phyloP scores from a whole-genome alignment of 371 early-diverging fungal genomes.

The Circinella minor region DNA sequence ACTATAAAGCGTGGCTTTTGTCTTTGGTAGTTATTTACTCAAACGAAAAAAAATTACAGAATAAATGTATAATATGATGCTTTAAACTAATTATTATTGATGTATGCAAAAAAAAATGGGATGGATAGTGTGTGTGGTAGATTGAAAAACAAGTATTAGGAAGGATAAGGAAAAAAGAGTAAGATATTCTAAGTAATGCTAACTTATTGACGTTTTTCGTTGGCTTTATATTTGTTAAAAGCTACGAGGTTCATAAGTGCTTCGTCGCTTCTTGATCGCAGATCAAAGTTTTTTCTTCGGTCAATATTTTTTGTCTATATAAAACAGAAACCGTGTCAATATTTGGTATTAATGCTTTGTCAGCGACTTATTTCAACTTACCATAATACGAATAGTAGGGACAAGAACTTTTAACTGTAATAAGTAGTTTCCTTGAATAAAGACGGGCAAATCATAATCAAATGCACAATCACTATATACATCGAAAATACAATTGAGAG shows the following conservation, averaged over 20 bases:
- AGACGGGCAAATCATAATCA: constrained; percentile 87
- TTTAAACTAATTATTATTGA: constrained; percentile 6
- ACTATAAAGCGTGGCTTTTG: constrained; percentile 4
- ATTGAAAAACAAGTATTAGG: not conserved
- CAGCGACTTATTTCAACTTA: constrained; percentile 21
- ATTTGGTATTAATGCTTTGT: not conserved
- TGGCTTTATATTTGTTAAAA: constrained; percentile 85
- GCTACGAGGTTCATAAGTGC: constrained; percentile 79
- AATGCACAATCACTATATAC: constrained; percentile 84
- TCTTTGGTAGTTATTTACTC: not conserved
- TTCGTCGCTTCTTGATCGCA: constrained; percentile 84
- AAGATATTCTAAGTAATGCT: constrained; percentile 1
- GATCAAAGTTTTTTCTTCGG: constrained; percentile 67
- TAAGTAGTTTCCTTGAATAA: constrained; percentile 72
- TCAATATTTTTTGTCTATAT: constrained; percentile 69
- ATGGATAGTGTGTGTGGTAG: not conserved
- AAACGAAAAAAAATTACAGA: not conserved
- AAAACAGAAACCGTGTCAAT: constrained; percentile 13
- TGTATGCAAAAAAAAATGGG: constrained; percentile 9
- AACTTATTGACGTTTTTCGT: constrained; percentile 32
- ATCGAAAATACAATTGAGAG: constrained; percentile 85
- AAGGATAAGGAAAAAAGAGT: not conserved
- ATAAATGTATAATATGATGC: not conserved
- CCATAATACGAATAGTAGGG: constrained; percentile 54
- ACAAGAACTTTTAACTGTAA: constrained; percentile 59